A percentile compares a stretch with the other conserved stretches of the same genome.
phyloP scores from a whole-genome alignment of 495 filamentous ascomycete genomes.

The Geopyxis carbonaria region DNA sequence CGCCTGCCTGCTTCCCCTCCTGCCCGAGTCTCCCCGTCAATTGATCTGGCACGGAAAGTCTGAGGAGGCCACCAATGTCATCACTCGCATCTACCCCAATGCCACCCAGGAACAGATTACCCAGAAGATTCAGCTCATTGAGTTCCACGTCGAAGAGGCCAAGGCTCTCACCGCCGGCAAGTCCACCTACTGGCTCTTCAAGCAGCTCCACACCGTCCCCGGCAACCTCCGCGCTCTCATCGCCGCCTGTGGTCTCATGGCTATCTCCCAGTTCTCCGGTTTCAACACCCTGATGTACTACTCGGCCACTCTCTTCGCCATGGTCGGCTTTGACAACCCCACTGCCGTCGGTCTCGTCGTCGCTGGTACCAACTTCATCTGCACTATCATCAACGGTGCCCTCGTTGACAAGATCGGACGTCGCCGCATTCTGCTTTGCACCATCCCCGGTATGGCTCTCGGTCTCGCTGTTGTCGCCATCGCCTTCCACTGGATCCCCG shows the following conservation, averaged over 20 bases:
- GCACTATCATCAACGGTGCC: constrained; percentile 58
- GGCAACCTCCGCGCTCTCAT: constrained; percentile 61
- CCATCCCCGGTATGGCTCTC: constrained; percentile 63
- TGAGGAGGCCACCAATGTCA: constrained; percentile 41
- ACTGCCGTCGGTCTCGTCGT: constrained; percentile 68
- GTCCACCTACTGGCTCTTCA: constrained; percentile 13
- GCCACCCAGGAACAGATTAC: no score
- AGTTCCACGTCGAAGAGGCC: no score
- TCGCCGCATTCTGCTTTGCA: constrained; percentile 62
- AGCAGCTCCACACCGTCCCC: constrained; percentile 34
- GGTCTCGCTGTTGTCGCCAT: constrained; percentile 51
- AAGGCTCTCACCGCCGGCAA: no score
- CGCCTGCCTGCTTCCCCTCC: no score
- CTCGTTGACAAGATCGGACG: constrained; percentile 70
- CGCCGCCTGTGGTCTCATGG: constrained; percentile 74
- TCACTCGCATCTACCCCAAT: constrained; percentile 52
- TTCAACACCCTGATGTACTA: constrained; percentile 96
- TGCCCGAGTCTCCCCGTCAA: constrained; percentile 82
- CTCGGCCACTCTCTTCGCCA: constrained; percentile 72
- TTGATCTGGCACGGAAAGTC: constrained; percentile 49
- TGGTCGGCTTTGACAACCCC: constrained; percentile 62
- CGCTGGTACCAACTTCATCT: constrained; percentile 65
- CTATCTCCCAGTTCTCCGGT: constrained; percentile 74
- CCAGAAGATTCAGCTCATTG: no score
- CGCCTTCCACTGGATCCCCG: constrained; percentile 38